phyloP scores from a whole-genome alignment of 176 grass and related monocot species.

The Tillandsia fasciculata region DNA sequence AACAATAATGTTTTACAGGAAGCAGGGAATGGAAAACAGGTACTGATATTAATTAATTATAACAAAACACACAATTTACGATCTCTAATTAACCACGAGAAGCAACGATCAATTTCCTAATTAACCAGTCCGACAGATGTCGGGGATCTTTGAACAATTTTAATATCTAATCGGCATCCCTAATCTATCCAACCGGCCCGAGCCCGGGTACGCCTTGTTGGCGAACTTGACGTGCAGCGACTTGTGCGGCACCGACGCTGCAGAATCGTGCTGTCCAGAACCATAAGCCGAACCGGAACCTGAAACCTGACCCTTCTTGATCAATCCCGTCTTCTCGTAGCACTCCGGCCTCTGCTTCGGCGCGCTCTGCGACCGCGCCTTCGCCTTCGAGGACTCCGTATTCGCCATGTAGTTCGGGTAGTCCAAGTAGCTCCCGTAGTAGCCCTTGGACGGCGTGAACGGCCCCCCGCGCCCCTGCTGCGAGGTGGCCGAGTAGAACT shows the following conservation, averaged over 20 bases:
- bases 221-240: slow-evolving; percentile 49
- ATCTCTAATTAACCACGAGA: no score
- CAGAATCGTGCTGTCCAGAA: not conserved
- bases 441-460: slow-evolving; percentile 72
- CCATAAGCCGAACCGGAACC: not conserved
- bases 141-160: no score
- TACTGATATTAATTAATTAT: no score
- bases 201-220: slow-evolving; percentile 67
- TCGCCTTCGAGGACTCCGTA: slow-evolving; percentile 82
- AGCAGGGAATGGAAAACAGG: no score
- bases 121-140: no score
- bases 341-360: slow-evolving; percentile 59
- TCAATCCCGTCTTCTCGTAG: slow-evolving; percentile 41
- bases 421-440: slow-evolving; percentile 70
- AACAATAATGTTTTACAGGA: no score
- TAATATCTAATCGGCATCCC: slow-evolving; percentile 63
- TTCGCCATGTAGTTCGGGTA: slow-evolving; percentile 96
- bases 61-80: no score
- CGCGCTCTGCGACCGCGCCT: slow-evolving; percentile 78
- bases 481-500: slow-evolving; percentile 71
- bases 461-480: slow-evolving; percentile 37
- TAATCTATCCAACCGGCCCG: slow-evolving; percentile 55
- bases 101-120: no score
- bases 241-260: no score
- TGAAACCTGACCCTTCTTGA: slow-evolving; percentile 23